phyloP scores from a whole-genome alignment of 2,329 filamentous ascomycete genomes.

The Sclerotinia sclerotiorum region DNA sequence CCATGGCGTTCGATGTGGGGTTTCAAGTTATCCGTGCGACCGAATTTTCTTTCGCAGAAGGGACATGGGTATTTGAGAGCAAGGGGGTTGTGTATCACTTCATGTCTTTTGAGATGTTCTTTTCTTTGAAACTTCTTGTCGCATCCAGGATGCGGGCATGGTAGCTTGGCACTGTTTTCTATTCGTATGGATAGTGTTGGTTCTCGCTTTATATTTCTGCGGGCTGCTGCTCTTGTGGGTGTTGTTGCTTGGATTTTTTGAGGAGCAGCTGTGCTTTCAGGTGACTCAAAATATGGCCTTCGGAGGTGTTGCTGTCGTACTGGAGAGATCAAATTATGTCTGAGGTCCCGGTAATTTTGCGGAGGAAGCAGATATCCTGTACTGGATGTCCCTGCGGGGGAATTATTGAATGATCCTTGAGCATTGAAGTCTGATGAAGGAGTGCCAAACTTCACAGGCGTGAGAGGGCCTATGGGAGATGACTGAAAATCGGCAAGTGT shows the following conservation, averaged over 20 bases:
- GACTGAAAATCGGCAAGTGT: conserved; percentile 23
- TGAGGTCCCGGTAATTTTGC: background rate
- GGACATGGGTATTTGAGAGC: conserved; percentile 25
- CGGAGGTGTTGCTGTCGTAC: conserved; percentile 9
- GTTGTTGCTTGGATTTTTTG: conserved; percentile 23
- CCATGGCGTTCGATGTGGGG: conserved; percentile 31
- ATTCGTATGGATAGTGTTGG: conserved; percentile 21
- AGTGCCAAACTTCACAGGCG: conserved; percentile 19
- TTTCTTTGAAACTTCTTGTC: conserved; percentile 49
- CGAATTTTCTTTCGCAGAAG: conserved; percentile 32
- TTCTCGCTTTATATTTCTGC: conserved; percentile 15
- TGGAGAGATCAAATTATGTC: conserved; percentile 24
- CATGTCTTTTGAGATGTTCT: conserved; percentile 51
- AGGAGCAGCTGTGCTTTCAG: conserved; percentile 22
- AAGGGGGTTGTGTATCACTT: conserved; percentile 44
- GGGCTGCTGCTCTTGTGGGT: conserved; percentile 6
- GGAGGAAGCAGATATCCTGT: conserved; percentile 15
- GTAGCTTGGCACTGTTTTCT: conserved; percentile 44
- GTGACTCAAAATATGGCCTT: conserved; percentile 16
- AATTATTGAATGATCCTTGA: conserved; percentile 11
- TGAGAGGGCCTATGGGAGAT: conserved; percentile 25
- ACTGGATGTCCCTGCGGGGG: background rate
- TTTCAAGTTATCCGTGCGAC: conserved; percentile 35
- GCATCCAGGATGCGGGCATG: conserved; percentile 46
- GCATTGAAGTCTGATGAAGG: conserved; percentile 11